Evolutionary conservation across 2,329 filamentous ascomycete genomes (phyloP), one percentile per base, ranked within the genome.

Genomic region (Fonsecaea pedrosoi): DNA sequence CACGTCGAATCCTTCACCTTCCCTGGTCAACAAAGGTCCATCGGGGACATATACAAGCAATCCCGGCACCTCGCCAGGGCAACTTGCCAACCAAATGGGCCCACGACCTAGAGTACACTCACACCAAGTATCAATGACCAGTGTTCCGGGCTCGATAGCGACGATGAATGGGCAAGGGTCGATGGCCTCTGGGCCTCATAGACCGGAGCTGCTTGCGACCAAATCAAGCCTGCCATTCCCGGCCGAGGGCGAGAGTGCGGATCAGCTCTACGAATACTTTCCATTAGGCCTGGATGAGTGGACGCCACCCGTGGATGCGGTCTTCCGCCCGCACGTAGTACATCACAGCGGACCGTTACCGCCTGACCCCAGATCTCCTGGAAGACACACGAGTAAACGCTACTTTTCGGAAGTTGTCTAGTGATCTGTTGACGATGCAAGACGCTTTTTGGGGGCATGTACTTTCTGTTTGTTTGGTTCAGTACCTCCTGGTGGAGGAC

Each of bases 251-350:
- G 68, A 71, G 21, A 70, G 61, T 72, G 89, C 89, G 0, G 94
- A 97, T 78, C 82, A 94, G 71, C 82, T 97, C 18, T 97, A 97
- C 76, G 94, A 98, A 79, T 97, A 98, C 76, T 97, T 98, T 71
- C 94, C 94, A 0, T 83, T 98, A 15, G 93, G 90, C 57, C 81
- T 97, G 66, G 93, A 97, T 77, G 94, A 97, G 75, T 97, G 87
- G 89, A 92, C 94, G 87, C 91, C 91, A 1, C 92, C 92, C 0
- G 92, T 96, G 2, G 92, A 96, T 78, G 92, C 92, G 4, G 90
- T 97, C 15, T 97, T 96, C 77, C 85, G 92, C 57, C 94, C 94
- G 5, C 94, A 97, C 77, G 92, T 97, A 15, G 94, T 97, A 2
- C 94, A 98, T 78, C 94, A 97, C 56, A 69, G 68, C 37, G 67